phyloP scores from a whole-genome alignment of 1,139 yeast genomes.

The Saccharomyces hybrid region DNA sequence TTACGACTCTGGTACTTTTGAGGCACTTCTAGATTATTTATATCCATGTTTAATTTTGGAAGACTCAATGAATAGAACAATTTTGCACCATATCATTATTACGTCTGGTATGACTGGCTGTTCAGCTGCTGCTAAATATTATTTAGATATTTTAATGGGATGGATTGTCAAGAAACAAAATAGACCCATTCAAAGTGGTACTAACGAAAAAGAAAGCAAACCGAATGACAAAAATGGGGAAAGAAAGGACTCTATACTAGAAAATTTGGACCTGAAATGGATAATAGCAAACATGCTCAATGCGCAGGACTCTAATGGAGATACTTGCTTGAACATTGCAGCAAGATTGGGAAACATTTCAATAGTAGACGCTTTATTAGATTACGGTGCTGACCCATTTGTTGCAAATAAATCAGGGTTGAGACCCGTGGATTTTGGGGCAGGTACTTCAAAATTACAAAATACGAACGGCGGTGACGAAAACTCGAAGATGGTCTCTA shows the following conservation, averaged over 20 bases:
- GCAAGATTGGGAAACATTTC: conserved; percentile 80
- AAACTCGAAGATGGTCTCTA: not conserved
- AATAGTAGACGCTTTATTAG: conserved; percentile 71
- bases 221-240: conserved; percentile 1
- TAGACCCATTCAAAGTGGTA: conserved; percentile 10
- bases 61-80: conserved; percentile 74
- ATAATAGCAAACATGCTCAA: conserved; percentile 64
- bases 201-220: not conserved
- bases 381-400: conserved; percentile 77
- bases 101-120: conserved; percentile 69
- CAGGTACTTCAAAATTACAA: conserved; percentile 20
- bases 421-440: conserved; percentile 79
- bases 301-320: conserved; percentile 77
- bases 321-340: conserved; percentile 83
- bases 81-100: conserved; percentile 85
- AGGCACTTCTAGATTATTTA: conserved; percentile 59
- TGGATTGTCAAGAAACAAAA: conserved; percentile 54
- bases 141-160: conserved; percentile 67
- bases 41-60: conserved; percentile 69
- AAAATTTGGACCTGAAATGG: conserved; percentile 44
- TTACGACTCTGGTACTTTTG: conserved; percentile 68
- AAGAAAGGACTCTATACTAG: conserved; percentile 37
- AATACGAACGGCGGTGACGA: not conserved
- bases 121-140: conserved; percentile 64
- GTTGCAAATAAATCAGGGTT: conserved; percentile 79